Conservation (phyloP, 2,329 filamentous ascomycete genomes). For the Tolypocladium pustulatum region DNA sequence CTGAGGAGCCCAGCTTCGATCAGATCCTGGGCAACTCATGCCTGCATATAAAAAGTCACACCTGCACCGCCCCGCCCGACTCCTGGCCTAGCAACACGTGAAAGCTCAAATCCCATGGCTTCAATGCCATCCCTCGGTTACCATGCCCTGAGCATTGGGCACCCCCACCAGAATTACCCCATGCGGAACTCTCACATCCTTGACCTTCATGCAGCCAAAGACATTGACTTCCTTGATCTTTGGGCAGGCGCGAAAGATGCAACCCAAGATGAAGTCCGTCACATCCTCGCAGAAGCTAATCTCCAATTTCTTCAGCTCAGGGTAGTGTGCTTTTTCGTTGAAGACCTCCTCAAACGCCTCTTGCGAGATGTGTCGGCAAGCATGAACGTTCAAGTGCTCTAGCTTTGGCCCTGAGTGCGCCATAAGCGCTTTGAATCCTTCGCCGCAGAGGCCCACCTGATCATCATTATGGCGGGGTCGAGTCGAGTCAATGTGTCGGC, state of each 20-base stretch:
- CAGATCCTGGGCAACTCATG: neutral
- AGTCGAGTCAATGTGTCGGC: slow-evolving; percentile 63
- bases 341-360: slow-evolving; percentile 69
- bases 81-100: neutral
- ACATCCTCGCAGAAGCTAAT: slow-evolving; percentile 65
- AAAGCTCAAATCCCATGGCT: neutral
- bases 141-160: slow-evolving; percentile 48
- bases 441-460: slow-evolving; percentile 61
- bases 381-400: slow-evolving; percentile 63
- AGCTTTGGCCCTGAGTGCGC: slow-evolving; percentile 62
- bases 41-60: no score
- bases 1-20: neutral
- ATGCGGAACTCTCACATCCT: slow-evolving; percentile 39
- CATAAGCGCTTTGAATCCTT: slow-evolving; percentile 75
- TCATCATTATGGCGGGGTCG: slow-evolving; percentile 55
- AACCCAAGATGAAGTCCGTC: slow-evolving; percentile 52
- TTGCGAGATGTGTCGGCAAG: slow-evolving; percentile 70
- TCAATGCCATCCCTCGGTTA: slow-evolving; percentile 37
- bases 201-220: slow-evolving; percentile 56
- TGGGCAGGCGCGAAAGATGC: slow-evolving; percentile 55
- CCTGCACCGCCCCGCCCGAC: no score
- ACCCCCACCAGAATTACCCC: slow-evolving; percentile 48
- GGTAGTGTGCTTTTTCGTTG: slow-evolving; percentile 47
- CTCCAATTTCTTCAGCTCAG: slow-evolving; percentile 60
- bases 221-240: slow-evolving; percentile 48